Percentiles rank a stretch among this genome's conserved stretches.
phyloP scores from a whole-genome alignment of 2,329 filamentous ascomycete genomes.

The Corinectria fuckeliana region DNA sequence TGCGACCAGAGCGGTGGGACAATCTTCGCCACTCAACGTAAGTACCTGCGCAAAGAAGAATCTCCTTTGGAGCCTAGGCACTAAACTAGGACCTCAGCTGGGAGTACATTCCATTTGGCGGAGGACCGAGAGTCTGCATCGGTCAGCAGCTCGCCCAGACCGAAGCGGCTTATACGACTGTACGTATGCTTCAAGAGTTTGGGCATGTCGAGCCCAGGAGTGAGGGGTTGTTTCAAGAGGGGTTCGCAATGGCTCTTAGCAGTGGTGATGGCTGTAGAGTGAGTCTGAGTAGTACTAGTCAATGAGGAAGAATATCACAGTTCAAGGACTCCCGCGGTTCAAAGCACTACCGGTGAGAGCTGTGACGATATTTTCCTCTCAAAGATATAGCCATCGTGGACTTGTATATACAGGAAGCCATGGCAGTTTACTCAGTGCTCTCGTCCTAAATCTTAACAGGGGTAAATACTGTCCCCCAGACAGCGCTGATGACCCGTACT shows the following conservation, averaged over 20 bases:
- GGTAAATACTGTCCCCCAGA: too few species aligned
- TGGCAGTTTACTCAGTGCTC: too few species aligned
- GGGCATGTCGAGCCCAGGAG: background rate
- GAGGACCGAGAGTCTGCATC: slow-evolving; percentile 51
- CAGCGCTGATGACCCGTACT: background rate
- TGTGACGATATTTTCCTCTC: background rate
- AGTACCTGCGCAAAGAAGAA: background rate
- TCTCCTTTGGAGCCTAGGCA: too few species aligned
- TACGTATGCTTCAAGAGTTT: slow-evolving; percentile 5
- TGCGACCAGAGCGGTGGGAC: slow-evolving; percentile 51
- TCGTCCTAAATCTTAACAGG: too few species aligned
- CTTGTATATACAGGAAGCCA: too few species aligned
- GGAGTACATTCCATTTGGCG: slow-evolving; percentile 53
- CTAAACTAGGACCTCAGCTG: slow-evolving; percentile 25
- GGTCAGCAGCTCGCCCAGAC: slow-evolving; percentile 51
- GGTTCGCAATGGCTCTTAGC: slow-evolving; percentile 6
- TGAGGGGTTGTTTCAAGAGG: slow-evolving; percentile 1
- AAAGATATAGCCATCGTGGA: too few species aligned
- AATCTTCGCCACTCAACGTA: background rate
- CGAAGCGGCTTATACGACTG: slow-evolving; percentile 42
- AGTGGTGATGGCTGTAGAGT: background rate
- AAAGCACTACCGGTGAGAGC: too few species aligned
- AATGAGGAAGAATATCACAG: background rate
- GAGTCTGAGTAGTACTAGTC: background rate
- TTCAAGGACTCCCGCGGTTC: too few species aligned